Base-by-base conservation (phyloP, 75 land plant species). In the Pseudotsuga menziesii region DNA sequence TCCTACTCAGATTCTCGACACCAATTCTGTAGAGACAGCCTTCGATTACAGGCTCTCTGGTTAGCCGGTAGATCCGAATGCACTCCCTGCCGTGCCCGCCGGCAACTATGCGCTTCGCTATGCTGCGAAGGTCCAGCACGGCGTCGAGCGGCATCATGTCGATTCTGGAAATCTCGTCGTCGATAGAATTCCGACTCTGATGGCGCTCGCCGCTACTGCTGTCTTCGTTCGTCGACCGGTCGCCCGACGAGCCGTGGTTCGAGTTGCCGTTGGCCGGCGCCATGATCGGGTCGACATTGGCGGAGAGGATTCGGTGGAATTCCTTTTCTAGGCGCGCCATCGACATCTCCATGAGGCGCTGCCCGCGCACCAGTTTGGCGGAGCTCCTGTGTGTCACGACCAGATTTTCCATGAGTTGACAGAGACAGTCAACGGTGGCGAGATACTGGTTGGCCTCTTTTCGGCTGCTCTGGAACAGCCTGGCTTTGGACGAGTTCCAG, bases 251-350 rank as follows among this genome's bases (percentile, higher is more conserved):
- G 12, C 12, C 54, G 12, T 48, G 12, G 35, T 6, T 32, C 8
- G 75, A 32, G 14, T 23, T 22, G 4, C 3, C n/a, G 26, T 8
- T 6, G n/a, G 80, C 89, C 8, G 82, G 76, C 55, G 79, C 84
- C 1, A 86, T 58, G 12, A 11, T 48, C 14, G 29, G 58, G 14
- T 83, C 62, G 11, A 86, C 75, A 48, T 78, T 3, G 6, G 80
- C 56, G 5, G 35, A 64, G 17, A 91, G 73, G 19, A 92, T 82
- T 64, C 75, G 82, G 72, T 85, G 77, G 63, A 94, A 90, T 78
- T 94, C 97, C 61, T 83, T 84, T 78, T 92, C 75, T 39, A 94
- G 83, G 5, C 90, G 81, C 23, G 76, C 75, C 91, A 92, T 90
- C 20, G 93, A 90, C 16, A 80, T 32, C 76, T 90, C 81, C 84